Conservation (phyloP, 1,284 basidiomycete genomes). For the Dichomitus squalens region DNA sequence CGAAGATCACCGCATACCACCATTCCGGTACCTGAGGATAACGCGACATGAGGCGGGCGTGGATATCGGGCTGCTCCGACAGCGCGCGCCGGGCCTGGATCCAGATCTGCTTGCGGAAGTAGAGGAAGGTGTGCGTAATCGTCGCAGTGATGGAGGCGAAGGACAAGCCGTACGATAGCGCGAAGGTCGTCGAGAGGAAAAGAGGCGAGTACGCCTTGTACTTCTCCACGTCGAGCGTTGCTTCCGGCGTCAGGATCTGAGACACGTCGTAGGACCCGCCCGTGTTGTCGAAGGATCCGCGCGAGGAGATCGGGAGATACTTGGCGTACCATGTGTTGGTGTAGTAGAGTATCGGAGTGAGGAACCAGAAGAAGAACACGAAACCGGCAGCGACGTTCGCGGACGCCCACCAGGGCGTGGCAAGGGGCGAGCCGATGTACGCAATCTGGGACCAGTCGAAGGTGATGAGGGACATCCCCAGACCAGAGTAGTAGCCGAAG, state of each 20-base stretch:
- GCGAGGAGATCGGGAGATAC: constrained; percentile 40
- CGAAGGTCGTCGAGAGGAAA: constrained; percentile 59
- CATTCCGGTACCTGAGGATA: constrained; percentile 67
- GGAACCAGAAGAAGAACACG: constrained; percentile 51
- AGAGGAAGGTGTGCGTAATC: constrained; percentile 59
- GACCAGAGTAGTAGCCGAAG: constrained; percentile 75
- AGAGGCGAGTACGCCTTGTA: constrained; percentile 63
- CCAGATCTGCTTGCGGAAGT: constrained; percentile 61
- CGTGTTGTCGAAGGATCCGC: constrained; percentile 40
- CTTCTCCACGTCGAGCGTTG: constrained; percentile 47
- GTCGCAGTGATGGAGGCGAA: constrained; percentile 60
- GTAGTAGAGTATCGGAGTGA: constrained; percentile 59
- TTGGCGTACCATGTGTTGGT: constrained; percentile 43
- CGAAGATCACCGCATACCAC: constrained; percentile 57
- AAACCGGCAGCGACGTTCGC: constrained; percentile 35
- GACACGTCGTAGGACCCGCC: constrained; percentile 55
- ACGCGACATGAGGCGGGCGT: constrained; percentile 57
- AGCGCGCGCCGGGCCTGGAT: constrained; percentile 45
- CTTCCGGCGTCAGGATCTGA: constrained; percentile 46
- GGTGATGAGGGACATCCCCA: constrained; percentile 70
- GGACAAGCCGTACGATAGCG: constrained; percentile 58
- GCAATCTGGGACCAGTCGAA: constrained; percentile 42
- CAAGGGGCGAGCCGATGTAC: constrained; percentile 35
- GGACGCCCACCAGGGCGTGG: constrained; percentile 36
- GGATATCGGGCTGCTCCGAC: constrained; percentile 64